These are phyloP conservation scores for Daldinia childiae DNA, from an alignment of 495 filamentous ascomycete species.

Conservation along the genomic window DNA sequence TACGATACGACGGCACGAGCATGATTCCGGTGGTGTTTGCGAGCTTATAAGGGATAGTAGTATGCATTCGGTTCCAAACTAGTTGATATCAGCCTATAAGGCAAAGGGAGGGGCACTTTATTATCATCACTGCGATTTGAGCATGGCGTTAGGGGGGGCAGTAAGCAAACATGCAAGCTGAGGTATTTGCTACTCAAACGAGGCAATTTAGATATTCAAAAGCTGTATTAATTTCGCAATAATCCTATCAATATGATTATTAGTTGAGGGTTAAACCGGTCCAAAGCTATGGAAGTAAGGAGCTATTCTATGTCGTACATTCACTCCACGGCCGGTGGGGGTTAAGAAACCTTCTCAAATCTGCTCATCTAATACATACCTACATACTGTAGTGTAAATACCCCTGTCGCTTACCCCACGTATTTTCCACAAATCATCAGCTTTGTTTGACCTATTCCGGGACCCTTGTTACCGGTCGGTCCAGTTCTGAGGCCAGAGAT, in stretches of 20 bases:
- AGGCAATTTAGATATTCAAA: constrained; percentile 7
- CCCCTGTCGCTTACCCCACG: constrained; percentile 32
- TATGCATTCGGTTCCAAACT: constrained; percentile 36
- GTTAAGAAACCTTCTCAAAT: constrained; percentile 38
- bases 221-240: background rate
- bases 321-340: background rate
- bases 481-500: constrained; percentile 17
- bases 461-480: constrained; percentile 13
- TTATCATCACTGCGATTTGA: constrained; percentile 30
- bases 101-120: constrained; percentile 18
- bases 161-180: constrained; percentile 9
- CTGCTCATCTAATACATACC: constrained; percentile 15
- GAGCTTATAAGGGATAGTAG: constrained; percentile 9
- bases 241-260: background rate
- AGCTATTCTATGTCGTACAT: too few species aligned
- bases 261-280: background rate
- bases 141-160: constrained; percentile 36
- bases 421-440: constrained; percentile 13
- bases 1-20: constrained; percentile 23
- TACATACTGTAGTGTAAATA: background rate
- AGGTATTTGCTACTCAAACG: constrained; percentile 23
- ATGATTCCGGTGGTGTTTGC: constrained; percentile 14
- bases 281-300: background rate
- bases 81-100: constrained; percentile 41
- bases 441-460: constrained; percentile 9